Conservation (phyloP, 495 filamentous ascomycete species). For the Penicillium argentinense region DNA sequence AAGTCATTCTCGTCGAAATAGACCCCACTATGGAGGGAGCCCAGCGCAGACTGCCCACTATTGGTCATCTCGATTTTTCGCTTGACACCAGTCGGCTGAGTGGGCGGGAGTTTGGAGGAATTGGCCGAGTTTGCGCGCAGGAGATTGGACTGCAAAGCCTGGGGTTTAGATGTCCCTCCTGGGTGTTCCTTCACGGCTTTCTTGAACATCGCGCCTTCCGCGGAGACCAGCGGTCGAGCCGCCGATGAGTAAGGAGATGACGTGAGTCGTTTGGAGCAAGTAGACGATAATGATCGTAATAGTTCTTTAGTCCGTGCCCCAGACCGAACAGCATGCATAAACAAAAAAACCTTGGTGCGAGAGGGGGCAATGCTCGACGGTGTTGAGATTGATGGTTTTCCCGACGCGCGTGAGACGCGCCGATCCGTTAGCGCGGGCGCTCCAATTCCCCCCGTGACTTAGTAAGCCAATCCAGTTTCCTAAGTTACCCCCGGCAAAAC, state of each 20-base stretch:
- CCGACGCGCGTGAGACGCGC: constrained; percentile 7
- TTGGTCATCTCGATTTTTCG: constrained; percentile 44
- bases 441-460: too few species aligned
- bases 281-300: constrained; percentile 22
- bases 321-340: constrained; percentile 34
- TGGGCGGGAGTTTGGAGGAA: constrained; percentile 20
- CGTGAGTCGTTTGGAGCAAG: constrained; percentile 22
- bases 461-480: too few species aligned
- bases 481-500: too few species aligned
- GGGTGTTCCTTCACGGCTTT: constrained; percentile 45
- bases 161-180: constrained; percentile 31
- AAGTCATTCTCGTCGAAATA: constrained; percentile 59
- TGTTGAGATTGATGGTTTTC: constrained; percentile 5
- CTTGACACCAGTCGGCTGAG: constrained; percentile 38
- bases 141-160: constrained; percentile 40
- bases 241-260: constrained; percentile 28
- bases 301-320: constrained; percentile 17
- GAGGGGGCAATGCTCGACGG: background rate
- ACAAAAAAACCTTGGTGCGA: constrained; percentile 6
- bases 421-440: too few species aligned
- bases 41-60: constrained; percentile 32
- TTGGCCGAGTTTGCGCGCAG: constrained; percentile 22
- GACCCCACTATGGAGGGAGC: constrained; percentile 45
- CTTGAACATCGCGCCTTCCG: constrained; percentile 39
- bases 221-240: constrained; percentile 16